These are phyloP conservation scores for Tricholoma saponaceum DNA, from an alignment of 768 basidiomycete genomes.

Conservation along the genomic window DNA sequence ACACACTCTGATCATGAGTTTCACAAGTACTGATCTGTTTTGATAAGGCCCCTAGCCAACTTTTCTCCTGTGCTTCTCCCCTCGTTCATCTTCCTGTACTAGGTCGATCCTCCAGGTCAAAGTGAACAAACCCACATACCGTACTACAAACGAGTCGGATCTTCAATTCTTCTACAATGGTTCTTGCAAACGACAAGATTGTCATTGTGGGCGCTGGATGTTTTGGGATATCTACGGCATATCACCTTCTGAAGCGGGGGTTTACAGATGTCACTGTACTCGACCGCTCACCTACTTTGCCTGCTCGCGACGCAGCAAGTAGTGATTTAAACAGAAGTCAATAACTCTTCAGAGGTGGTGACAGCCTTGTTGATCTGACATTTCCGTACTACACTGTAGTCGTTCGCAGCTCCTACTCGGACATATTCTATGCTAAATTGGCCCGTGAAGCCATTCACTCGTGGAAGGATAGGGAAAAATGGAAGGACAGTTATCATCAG, in stretches of 20 bases:
- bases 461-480: constrained; percentile 67
- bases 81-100: no score
- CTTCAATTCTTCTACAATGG: constrained; percentile 1
- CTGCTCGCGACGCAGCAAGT: constrained; percentile 79
- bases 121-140: not conserved
- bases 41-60: no score
- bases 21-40: no score
- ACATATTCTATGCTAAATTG: constrained; percentile 63
- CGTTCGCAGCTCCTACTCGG: constrained; percentile 70
- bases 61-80: no score
- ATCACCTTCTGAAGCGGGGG: constrained; percentile 67
- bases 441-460: constrained; percentile 71
- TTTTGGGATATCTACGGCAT: constrained; percentile 86
- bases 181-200: constrained; percentile 28
- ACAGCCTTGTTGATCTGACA: not conserved
- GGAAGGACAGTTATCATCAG: constrained; percentile 83
- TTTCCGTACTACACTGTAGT: constrained; percentile 51
- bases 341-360: constrained; percentile 6
- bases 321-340: constrained; percentile 50
- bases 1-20: no score
- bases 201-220: constrained; percentile 80
- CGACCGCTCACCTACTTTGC: constrained; percentile 64
- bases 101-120: no score
- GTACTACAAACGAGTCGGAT: not conserved
- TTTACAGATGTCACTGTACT: constrained; percentile 71